Base-by-base conservation (phyloP, 306 rosid species). In the Acacia crassicarpa region DNA sequence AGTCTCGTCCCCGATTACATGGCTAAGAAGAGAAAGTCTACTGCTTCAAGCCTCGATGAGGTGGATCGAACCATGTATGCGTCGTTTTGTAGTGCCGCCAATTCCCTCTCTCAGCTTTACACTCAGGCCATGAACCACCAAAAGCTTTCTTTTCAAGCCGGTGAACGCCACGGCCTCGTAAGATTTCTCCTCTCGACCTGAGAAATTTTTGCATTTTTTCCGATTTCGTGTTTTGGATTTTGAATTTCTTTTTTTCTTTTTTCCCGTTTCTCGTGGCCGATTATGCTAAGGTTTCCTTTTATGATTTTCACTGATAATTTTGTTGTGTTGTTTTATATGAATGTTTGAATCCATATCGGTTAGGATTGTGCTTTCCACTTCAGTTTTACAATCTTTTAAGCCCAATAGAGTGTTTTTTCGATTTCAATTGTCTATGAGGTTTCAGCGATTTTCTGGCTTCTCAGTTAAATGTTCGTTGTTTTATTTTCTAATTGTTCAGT, bases 21-120 rank as follows among this genome's bases (percentile, higher is more conserved):
- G 92, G 85, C 78, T 32, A 89, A 84, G 88, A 89, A 89, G 92
- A 82, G 91, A 85, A 89, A 89, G 73, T 89, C 91, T 20, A 80
- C 74, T 41, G 86, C 88, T 0, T 30, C 92, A 4, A 86, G 80
- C 68, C 78, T 89, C 30, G 92, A 89, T 25, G 92, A 89, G 84
- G 88, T 86, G 68, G 92, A 89, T 86, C 90, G 88, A 61, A 86
- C 87, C 83, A 89, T 89, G 81, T 84, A 86, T 63, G 43, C 92
- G 0, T 86, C 92, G 7, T 89, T 89, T 41, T 84, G 77, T 32
- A 86, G 40, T 40, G 90, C 92, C 12, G 90, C 92, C 3, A 89
- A 86, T 81, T 89, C 92, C 20, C 88, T 89, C 44, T 89, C 92
- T 0, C 92, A 82, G 1, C 85, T 89, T 15, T 87, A 89, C 16